Conservation (phyloP, 768 basidiomycete genomes). For the Podaxis sp. region DNA sequence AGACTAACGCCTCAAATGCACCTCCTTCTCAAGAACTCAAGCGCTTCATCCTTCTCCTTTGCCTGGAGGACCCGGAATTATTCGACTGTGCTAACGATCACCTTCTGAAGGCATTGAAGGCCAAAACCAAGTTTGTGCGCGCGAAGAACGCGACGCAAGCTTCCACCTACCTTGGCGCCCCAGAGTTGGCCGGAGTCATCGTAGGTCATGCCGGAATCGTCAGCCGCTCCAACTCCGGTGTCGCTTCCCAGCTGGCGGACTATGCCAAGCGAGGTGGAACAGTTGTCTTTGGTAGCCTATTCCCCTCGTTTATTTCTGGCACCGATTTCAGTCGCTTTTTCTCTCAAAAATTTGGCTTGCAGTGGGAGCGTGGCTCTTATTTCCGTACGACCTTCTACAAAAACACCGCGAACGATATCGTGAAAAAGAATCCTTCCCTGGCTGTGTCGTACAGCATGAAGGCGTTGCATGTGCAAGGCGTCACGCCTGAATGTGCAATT, state of each 20-base stretch:
- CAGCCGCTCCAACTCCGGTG: conserved; percentile 18
- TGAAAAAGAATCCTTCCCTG: conserved; percentile 28
- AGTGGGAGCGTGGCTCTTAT: conserved; percentile 38
- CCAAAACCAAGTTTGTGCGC: conserved; percentile 21
- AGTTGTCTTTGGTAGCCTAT: conserved; percentile 33
- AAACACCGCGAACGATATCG: conserved; percentile 29
- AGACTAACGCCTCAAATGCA: not conserved
- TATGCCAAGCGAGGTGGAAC: conserved; percentile 36
- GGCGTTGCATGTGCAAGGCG: conserved; percentile 32
- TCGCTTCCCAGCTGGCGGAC: conserved; percentile 31
- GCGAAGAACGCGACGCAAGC: conserved; percentile 20
- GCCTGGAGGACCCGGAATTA: conserved; percentile 24
- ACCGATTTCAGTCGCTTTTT: conserved; percentile 27
- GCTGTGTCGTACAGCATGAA: conserved; percentile 39
- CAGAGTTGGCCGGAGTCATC: conserved; percentile 30
- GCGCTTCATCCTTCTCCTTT: conserved; percentile 29
- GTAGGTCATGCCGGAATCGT: conserved; percentile 35
- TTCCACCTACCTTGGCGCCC: conserved; percentile 23
- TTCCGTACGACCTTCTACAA: conserved; percentile 34
- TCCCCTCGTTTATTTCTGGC: conserved; percentile 27
- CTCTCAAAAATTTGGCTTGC: conserved; percentile 29
- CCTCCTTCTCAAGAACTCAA: not conserved
- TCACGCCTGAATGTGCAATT: conserved; percentile 27
- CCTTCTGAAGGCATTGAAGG: conserved; percentile 25
- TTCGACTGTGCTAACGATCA: conserved; percentile 24